Base-by-base conservation (phyloP, 371 early-diverging fungal genomes). In the Dinochytrium kinnereticum region DNA sequence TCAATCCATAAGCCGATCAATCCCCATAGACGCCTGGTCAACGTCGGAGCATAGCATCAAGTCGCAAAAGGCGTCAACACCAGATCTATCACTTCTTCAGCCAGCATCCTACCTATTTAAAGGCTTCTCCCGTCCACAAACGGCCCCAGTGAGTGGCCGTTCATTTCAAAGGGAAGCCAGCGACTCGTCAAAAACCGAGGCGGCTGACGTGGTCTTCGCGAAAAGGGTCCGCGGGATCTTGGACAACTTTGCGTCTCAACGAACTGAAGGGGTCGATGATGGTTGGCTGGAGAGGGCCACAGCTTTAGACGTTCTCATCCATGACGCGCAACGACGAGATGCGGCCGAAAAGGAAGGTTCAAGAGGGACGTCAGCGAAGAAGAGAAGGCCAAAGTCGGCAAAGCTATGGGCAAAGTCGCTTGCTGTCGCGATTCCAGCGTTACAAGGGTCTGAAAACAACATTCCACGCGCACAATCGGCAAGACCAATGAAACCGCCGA, bases 91-190 rank as follows among this genome's bases (percentile, higher is more conserved):
- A 7, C 19, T 44, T 7, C 44, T 53, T 26, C 7, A 53, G 26
- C 55, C 55, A 7, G 55, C 10, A 26, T 15, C 55, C 7, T 53
- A 53, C 55, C 5, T 53, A 13, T 26, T 53, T 26, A 7, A 53
- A 53, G 55, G 55, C 13, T 53, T 53, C 55, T 53, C 55, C 5
- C 55, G 55, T 53, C 55, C 55, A 7, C 55, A 53, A 53, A 53
- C 55, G 5, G 55, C 55, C 5, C 55, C 55, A 5, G 55, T 26
- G 5, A 5, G n/a, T 13, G 55, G 55, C 5, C 55, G n/a, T n/a
- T 7, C 55, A n/a, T 5, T 24, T 5, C 5, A 13, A 5, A 7
- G 26, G 7, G 13, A 44, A 10, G 49, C 21, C 49, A 15, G n/a
- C 5, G 55, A 53, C 26, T 26, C 55, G 5, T 13, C 13, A 5